A percentile compares a stretch with the other conserved stretches of the same genome.
These are phyloP conservation scores for Aspergillus arachidicola DNA, from an alignment of 2,329 filamentous ascomycete species.

Conservation along the genomic window DNA sequence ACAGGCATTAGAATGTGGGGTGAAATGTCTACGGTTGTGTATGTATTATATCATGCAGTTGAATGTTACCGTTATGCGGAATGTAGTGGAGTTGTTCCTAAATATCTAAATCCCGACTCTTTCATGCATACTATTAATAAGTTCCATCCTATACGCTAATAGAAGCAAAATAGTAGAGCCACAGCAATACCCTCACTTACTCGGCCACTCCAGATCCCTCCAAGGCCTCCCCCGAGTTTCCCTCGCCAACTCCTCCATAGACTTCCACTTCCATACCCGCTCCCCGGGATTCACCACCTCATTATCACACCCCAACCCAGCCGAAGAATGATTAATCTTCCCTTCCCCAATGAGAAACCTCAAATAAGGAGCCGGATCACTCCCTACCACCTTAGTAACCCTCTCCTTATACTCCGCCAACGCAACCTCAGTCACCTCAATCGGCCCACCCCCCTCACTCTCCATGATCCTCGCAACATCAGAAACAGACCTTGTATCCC, in stretches of 20 bases:
- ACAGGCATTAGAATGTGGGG: not conserved
- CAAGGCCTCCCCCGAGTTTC: constrained; percentile 30
- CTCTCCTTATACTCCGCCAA: constrained; percentile 29
- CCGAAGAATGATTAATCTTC: constrained; percentile 25
- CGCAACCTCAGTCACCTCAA: constrained; percentile 27
- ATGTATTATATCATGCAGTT: not conserved
- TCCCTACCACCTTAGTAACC: constrained; percentile 20
- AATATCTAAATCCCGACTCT: not conserved
- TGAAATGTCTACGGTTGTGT: not conserved
- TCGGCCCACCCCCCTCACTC: constrained; percentile 23
- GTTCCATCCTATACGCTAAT: not conserved
- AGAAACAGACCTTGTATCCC: constrained; percentile 26
- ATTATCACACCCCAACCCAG: constrained; percentile 31
- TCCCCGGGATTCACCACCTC: constrained; percentile 33
- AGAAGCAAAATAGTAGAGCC: not conserved
- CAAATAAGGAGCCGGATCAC: constrained; percentile 31
- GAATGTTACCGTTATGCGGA: not conserved
- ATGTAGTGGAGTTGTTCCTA: no score
- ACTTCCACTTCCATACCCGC: constrained; percentile 34
- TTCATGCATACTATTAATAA: not conserved
- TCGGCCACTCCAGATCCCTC: constrained; percentile 20
- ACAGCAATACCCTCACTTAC: constrained; percentile 8
- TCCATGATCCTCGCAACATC: constrained; percentile 32
- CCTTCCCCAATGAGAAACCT: constrained; percentile 40
- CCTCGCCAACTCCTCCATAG: constrained; percentile 28